These are phyloP conservation scores for Solanum medicagineum DNA, from an alignment of 257 asterid genomes.

Conservation along the genomic window DNA sequence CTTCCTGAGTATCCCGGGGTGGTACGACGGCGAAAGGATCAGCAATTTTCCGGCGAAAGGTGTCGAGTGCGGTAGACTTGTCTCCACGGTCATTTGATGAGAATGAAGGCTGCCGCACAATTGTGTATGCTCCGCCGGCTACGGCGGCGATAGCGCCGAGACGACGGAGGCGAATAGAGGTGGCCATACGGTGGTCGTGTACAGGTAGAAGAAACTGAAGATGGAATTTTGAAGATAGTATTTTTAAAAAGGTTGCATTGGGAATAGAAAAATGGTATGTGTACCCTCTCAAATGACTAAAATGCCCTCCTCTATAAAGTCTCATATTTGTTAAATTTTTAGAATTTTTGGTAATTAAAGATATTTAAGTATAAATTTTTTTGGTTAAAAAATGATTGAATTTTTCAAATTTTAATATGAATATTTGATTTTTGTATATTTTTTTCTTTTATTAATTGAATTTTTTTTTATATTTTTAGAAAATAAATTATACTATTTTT, in stretches of 20 bases:
- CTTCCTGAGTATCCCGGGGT: slow-evolving; percentile 57
- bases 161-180: slow-evolving; percentile 67
- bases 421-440: too few relatives aligned
- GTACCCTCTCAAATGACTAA: background rate
- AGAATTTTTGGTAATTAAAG: background rate
- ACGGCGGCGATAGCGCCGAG: slow-evolving; percentile 55
- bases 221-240: slow-evolving; percentile 15
- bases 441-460: too few relatives aligned
- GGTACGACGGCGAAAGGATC: slow-evolving; percentile 61
- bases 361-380: too few relatives aligned
- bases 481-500: too few relatives aligned
- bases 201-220: background rate
- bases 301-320: background rate
- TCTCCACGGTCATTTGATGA: slow-evolving; percentile 55
- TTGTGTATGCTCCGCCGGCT: slow-evolving; percentile 49
- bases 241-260: slow-evolving; percentile 6
- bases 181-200: slow-evolving; percentile 26
- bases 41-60: slow-evolving; percentile 33
- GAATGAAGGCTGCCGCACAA: slow-evolving; percentile 32
- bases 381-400: too few relatives aligned
- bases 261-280: slow-evolving; percentile 2
- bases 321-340: background rate
- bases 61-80: slow-evolving; percentile 19
- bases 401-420: too few relatives aligned
- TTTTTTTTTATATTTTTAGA: too few relatives aligned